phyloP scores from a whole-genome alignment of 2,329 filamentous ascomycete genomes.

The Colletotrichum tofieldiae region DNA sequence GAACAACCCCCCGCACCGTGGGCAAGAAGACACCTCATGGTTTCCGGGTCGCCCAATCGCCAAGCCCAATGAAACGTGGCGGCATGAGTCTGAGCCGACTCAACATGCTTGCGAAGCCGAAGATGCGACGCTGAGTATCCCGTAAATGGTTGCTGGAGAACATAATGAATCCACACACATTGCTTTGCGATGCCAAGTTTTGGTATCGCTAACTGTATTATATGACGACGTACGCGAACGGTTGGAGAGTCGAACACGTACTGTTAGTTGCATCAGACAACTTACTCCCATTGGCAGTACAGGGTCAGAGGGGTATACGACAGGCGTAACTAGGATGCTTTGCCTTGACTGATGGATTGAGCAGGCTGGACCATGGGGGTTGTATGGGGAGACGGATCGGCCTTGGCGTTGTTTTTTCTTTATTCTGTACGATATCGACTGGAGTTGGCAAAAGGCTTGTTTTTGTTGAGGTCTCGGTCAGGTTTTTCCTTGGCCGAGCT shows the following conservation, averaged over 20 bases:
- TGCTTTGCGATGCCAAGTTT: not conserved
- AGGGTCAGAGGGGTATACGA: conserved; percentile 16
- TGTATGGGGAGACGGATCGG: conserved; percentile 19
- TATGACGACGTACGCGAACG: conserved; percentile 27
- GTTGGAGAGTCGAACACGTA: not conserved
- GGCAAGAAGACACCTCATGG: conserved; percentile 54
- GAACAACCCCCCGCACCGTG: conserved; percentile 52
- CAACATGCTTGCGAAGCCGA: conserved; percentile 74
- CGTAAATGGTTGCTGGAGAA: not conserved
- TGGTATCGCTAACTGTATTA: conserved; percentile 31
- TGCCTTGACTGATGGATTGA: conserved; percentile 22
- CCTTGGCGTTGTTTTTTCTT: conserved; percentile 29
- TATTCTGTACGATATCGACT: conserved; percentile 34
- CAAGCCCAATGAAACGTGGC: conserved; percentile 64
- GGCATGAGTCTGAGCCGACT: conserved; percentile 72
- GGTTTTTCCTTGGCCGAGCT: conserved; percentile 14
- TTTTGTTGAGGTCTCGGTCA: conserved; percentile 21
- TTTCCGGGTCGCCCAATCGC: conserved; percentile 47
- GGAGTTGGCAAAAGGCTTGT: conserved; percentile 28
- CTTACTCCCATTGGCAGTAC: not conserved
- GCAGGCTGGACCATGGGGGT: conserved; percentile 17
- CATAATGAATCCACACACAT: not conserved
- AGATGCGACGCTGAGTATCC: conserved; percentile 64
- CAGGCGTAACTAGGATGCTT: conserved; percentile 34
- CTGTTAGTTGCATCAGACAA: not conserved